These are phyloP conservation scores for Capsicum rhomboideum DNA, from an alignment of 257 asterid species.

Conservation along the genomic window DNA sequence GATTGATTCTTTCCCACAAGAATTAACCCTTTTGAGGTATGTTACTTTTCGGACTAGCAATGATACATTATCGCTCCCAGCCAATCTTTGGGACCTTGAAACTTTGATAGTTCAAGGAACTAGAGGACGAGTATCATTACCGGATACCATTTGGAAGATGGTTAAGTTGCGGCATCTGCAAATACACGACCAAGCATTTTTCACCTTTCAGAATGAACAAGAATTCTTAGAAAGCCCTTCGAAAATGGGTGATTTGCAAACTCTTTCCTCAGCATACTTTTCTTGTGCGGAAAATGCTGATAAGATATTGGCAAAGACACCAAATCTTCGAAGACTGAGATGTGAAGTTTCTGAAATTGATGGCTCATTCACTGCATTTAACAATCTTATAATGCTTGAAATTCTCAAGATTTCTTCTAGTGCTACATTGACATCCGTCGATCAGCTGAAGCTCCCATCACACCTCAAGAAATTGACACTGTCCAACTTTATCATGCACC, in stretches of 20 bases:
- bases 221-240: not conserved
- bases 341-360: not conserved
- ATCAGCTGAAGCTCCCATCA: not conserved
- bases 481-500: not conserved
- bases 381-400: not conserved
- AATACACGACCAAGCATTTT: not conserved
- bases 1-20: not conserved
- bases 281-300: not conserved
- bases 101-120: not conserved
- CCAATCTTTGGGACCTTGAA: constrained; percentile 8
- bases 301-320: not conserved
- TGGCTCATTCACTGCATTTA: not conserved
- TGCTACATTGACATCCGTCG: not conserved
- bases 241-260: not conserved
- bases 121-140: not conserved
- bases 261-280: not conserved
- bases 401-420: not conserved
- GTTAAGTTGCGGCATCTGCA: not conserved
- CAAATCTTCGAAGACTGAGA: not conserved
- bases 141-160: not conserved
- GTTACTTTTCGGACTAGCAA: not conserved
- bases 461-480: constrained; percentile 6
- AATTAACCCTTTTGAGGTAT: constrained; percentile 3
- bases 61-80: not conserved
- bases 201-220: not conserved